Percentiles rank a stretch among this genome's conserved stretches.
Evolutionary conservation across 2,329 filamentous ascomycete species (phyloP).

Genomic region (Balansia obtecta): DNA sequence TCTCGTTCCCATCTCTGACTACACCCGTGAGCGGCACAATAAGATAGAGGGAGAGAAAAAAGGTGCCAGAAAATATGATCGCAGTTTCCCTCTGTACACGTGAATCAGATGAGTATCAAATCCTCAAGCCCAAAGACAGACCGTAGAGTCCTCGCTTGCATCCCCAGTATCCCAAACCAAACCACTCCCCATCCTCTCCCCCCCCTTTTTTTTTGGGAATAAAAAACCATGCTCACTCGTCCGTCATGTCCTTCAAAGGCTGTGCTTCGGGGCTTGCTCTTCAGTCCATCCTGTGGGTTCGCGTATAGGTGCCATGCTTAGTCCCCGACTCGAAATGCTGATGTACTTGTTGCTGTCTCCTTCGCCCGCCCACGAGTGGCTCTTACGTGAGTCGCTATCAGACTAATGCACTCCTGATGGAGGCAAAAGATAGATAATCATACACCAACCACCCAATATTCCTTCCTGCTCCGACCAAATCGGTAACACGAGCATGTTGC

Average conservation of each 20-base stretch:
- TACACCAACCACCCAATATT: conserved; percentile 1
- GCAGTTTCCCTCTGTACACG: neutral
- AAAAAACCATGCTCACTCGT: neutral
- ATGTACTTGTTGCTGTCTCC: neutral
- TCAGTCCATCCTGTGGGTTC: neutral
- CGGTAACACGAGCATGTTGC: neutral
- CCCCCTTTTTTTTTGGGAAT: neutral
- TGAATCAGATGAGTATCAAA: neutral
- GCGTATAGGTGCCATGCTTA: neutral
- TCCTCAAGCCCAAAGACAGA: neutral
- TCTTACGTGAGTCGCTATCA: neutral
- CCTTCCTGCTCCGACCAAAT: neutral
- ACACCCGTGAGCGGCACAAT: neutral
- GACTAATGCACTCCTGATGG: neutral
- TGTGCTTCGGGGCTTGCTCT: neutral
- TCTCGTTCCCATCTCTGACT: neutral
- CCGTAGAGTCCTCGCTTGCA: neutral
- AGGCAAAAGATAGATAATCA: conserved; percentile 2
- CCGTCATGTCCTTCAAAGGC: neutral
- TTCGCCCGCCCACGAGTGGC: neutral
- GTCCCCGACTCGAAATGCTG: neutral
- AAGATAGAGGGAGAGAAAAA: conserved; percentile 12
- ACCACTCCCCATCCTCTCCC: neutral
- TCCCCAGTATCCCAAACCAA: neutral
- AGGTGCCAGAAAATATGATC: conserved; percentile 9